Base-by-base conservation (phyloP, 2,329 filamentous ascomycete species). In the Diaporthe ilicicola region DNA sequence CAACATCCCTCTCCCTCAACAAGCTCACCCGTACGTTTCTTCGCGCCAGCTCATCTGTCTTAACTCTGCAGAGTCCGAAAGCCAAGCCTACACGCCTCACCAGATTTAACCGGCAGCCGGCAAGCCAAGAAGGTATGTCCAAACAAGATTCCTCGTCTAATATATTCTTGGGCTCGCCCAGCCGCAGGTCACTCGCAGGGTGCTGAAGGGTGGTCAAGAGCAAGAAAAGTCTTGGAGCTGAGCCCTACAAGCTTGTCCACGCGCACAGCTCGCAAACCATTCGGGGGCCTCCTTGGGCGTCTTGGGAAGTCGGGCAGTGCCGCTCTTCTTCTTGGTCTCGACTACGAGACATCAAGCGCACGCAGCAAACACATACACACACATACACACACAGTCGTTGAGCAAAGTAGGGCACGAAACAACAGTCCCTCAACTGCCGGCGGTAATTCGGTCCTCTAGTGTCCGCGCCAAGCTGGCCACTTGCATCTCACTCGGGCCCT, bases 401-500 rank as follows among this genome's bases (percentile, higher is more conserved):
- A n/a, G n/a, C n/a, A n/a, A 62, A 48, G 44, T 39, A 48, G 5
- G n/a, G 42, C 39, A 29, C 42, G 34, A 29, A 10, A 22, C 29
- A 19, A 17, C 39, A 62, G 56, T 2, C 56, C 6, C 15, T 27
- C 59, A 64, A 64, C 59, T 67, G 64, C 64, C 50, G 48, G 27
- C 37, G 50, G 51, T 10, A n/a, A 22, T 42, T 22, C 39, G 24
- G 50, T 22, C 29, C 42, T 59, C 46, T 27, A 32, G 42, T 42
- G 66, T 27, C 29, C 66, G 54, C 66, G 66, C 53, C 66, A 68
- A 68, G 66, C 54, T 68, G 66, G 66, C 66, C 53, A 68, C 66
- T 68, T 68, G 66, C 66, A 51, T 64, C 44, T 29, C 10, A 24
- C 42, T 51, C 66, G 66, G 53, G 46, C 29, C 39, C 37, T 46